A percentile compares a stretch with the other conserved stretches of the same genome.
phyloP scores from a whole-genome alignment of 2,329 filamentous ascomycete genomes.

The Trichophyton mentagrophytes region DNA sequence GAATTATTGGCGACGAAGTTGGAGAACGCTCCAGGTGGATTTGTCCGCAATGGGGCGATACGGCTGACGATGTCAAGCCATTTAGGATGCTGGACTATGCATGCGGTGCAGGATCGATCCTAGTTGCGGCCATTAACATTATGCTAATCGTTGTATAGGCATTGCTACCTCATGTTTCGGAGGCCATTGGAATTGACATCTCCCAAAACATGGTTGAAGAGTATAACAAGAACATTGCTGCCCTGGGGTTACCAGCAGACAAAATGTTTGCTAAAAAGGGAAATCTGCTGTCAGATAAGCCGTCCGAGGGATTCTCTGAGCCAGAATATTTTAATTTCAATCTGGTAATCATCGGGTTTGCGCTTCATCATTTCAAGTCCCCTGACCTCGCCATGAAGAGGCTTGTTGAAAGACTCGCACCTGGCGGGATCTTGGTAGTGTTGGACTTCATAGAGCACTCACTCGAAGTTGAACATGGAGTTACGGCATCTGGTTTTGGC shows the following conservation, averaged over 20 bases:
- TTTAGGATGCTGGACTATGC: constrained; percentile 59
- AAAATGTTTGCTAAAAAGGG: constrained; percentile 48
- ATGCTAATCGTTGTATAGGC: constrained; percentile 29
- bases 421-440: constrained; percentile 55
- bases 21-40: constrained; percentile 47
- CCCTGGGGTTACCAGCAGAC: constrained; percentile 35
- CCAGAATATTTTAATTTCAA: constrained; percentile 58
- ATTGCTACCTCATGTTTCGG: constrained; percentile 48
- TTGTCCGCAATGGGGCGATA: constrained; percentile 42
- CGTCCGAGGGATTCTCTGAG: constrained; percentile 45
- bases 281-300: constrained; percentile 42
- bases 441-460: constrained; percentile 46
- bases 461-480: constrained; percentile 37
- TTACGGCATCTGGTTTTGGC: constrained; percentile 55
- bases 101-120: constrained; percentile 56
- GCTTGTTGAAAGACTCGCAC: constrained; percentile 49
- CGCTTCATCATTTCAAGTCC: constrained; percentile 56
- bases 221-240: constrained; percentile 50
- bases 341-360: constrained; percentile 48
- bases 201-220: constrained; percentile 56
- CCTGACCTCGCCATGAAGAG: constrained; percentile 46
- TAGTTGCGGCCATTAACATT: not conserved
- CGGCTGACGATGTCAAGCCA: constrained; percentile 18
- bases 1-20: constrained; percentile 44
- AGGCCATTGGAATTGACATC: constrained; percentile 56